Evolutionary conservation across 352 stramenopile species (phyloP), one percentile per base, ranked within the genome.

Genomic region (Pythium pyrilobum): DNA sequence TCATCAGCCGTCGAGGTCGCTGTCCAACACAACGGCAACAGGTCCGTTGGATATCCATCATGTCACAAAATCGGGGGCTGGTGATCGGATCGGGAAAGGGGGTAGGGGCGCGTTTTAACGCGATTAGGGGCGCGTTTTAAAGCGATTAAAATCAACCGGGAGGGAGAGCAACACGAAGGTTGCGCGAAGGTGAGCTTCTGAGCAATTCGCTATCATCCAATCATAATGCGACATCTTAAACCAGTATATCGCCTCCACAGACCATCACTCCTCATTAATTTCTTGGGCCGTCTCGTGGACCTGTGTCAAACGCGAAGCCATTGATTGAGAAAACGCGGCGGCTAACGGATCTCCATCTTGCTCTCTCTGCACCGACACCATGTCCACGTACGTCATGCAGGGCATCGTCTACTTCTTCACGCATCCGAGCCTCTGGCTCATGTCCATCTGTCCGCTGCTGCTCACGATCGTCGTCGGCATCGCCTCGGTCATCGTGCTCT

Each of bases 401-500:
- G 77, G 77, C 4, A 39, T 85, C 9, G 53, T 38, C 24, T 87
- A 86, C 71, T 87, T 85, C 54, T 25, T 69, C 46, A 62, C 69
- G n/a, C 74, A 87, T 46, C 77, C 79, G 52, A 52, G 61, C 21
- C 62, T 90, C 13, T 90, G 79, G 79, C 36, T 68, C 39, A 69
- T 59, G 45, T 67, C 71, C 43, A 32, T 88, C 12, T 85, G 70
- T 32, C 77, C 79, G 32, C 60, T 87, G 31, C 55, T 87, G 37
- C 63, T 87, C 41, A 88, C 72, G 11, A 39, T 87, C 10, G 52
- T 82, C 8, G 65, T 87, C 13, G 76, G 59, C 29, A 57, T 81
- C 18, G 47, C 47, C 3, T 72, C 71, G 10, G 67, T 82, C 20
- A 29, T 87, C 31, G 43, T 62, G 42, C 59, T 89, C 31, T 83